Evolutionary conservation across 2,329 filamentous ascomycete species (phyloP), one percentile per base, ranked within the genome.

Genomic region (Beauveria varroae): DNA sequence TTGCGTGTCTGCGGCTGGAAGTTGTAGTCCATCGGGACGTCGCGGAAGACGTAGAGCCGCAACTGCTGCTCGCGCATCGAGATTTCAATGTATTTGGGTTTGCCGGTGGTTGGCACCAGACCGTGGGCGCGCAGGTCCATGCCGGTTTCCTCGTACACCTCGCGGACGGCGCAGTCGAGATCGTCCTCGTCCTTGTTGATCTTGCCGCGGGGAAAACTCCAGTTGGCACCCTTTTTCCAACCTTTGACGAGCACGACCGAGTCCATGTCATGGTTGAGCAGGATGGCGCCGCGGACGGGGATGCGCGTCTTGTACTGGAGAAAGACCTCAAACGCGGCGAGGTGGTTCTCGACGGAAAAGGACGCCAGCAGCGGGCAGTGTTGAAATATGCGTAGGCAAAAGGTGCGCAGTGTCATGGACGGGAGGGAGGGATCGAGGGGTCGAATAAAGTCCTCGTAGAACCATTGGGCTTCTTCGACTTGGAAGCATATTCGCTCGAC

Each of bases 381-480:
- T 68, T 93, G 87, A 73, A 98, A 97, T 68, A 99, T 96, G 67
- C 88, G 86, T 63, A 96, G 81, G 68, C 90, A 93, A 75, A 99
- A 99, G 57, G 82, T 86, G 67, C 90, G 87, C 40, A 99, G 82
- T 51, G 87, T 86, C 81, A 98, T 88, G 60, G 89, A 92, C 5
- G 95, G 95, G 12, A 99, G 82, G 44, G 83, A 83, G 57, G 92
- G 88, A 74, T 97, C 90, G 65, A 95, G 81, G 44, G 93, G 93
- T 53, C 95, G 90, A 73, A 99, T 91, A 73, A 99, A 99, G 76
- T 99, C 95, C 80, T 99, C 95, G 84, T 99, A 99, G 77, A 96
- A 99, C 95, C 95, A 99, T 86, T 99, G 96, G 69, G 95, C 95
- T 77, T 99, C 96, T 76, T 99, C 95, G 68, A 99, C 90, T 77